Conservation (phyloP, 441 rosid species). For the Brassica hybrid region DNA sequence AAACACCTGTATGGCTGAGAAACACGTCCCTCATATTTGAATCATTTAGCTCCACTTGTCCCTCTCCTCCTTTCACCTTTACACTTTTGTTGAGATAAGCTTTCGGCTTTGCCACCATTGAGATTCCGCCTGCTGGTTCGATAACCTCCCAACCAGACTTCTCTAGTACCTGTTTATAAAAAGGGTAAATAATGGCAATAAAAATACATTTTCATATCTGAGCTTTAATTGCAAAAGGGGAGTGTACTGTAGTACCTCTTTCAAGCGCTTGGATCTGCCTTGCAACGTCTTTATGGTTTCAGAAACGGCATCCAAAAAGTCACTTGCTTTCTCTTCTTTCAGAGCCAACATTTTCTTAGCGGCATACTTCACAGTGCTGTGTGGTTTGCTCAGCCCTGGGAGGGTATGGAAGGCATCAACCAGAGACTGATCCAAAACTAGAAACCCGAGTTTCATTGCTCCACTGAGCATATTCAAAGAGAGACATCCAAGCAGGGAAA, state of each 20-base stretch:
- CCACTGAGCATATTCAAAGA: conserved; percentile 77
- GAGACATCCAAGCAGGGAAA: conserved; percentile 81
- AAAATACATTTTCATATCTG: neutral
- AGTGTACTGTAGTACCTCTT: conserved; percentile 62
- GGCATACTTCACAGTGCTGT: conserved; percentile 78
- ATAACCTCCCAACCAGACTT: conserved; percentile 88
- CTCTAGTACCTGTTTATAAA: conserved; percentile 60
- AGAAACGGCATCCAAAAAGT: conserved; percentile 55
- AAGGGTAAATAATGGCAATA: neutral
- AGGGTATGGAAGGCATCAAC: conserved; percentile 69
- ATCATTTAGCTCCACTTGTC: conserved; percentile 59
- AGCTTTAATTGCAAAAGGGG: neutral
- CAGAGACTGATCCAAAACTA: conserved; percentile 61
- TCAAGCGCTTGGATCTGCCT: conserved; percentile 68
- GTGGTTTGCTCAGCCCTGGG: conserved; percentile 95
- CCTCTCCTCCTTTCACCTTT: conserved; percentile 45
- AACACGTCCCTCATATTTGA: conserved; percentile 77
- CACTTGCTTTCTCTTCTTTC: conserved; percentile 58
- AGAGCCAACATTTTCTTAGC: conserved; percentile 76
- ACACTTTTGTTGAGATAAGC: conserved; percentile 63
- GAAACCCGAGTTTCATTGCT: conserved; percentile 72
- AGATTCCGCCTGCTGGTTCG: conserved; percentile 67
- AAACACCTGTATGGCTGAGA: conserved; percentile 70
- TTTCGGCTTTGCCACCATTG: conserved; percentile 86
- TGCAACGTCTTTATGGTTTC: conserved; percentile 58